phyloP scores from a whole-genome alignment of 495 filamentous ascomycete species.

The Lasiosphaeria ovina region DNA sequence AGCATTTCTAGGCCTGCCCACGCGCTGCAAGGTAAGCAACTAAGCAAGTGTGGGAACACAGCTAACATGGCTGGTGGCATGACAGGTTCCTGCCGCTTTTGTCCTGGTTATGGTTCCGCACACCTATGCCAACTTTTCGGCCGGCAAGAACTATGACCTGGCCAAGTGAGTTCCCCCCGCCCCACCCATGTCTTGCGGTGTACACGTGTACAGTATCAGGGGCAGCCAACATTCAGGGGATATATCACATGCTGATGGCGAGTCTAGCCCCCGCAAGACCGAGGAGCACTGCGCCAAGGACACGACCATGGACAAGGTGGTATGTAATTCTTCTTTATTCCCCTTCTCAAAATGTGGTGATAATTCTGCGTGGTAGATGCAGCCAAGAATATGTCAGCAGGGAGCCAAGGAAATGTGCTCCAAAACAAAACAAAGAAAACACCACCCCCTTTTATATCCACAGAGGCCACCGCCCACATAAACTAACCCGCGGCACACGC shows the following conservation, averaged over 20 bases:
- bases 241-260: background rate
- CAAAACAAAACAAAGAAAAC: background rate
- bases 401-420: too few relatives aligned
- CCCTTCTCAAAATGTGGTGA: background rate
- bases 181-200: background rate
- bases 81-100: slow-evolving; percentile 48
- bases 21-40: background rate
- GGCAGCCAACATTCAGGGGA: background rate
- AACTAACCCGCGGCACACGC: background rate
- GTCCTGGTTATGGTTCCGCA: slow-evolving; percentile 38
- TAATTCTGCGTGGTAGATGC: background rate
- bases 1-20: too few relatives aligned
- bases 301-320: slow-evolving; percentile 41
- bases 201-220: too few relatives aligned
- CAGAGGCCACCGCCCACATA: slow-evolving; percentile 3
- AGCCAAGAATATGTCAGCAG: too few relatives aligned
- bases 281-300: slow-evolving; percentile 35
- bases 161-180: slow-evolving; percentile 20
- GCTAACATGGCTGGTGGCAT: slow-evolving; percentile 2
- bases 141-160: slow-evolving; percentile 42
- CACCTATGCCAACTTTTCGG: slow-evolving; percentile 32
- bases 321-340: slow-evolving; percentile 19
- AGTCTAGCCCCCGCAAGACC: slow-evolving; percentile 25
- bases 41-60: background rate
- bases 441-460: slow-evolving; percentile 6